Conservation (phyloP, 805 yeast species). For the Dipodascopsis tothii region DNA sequence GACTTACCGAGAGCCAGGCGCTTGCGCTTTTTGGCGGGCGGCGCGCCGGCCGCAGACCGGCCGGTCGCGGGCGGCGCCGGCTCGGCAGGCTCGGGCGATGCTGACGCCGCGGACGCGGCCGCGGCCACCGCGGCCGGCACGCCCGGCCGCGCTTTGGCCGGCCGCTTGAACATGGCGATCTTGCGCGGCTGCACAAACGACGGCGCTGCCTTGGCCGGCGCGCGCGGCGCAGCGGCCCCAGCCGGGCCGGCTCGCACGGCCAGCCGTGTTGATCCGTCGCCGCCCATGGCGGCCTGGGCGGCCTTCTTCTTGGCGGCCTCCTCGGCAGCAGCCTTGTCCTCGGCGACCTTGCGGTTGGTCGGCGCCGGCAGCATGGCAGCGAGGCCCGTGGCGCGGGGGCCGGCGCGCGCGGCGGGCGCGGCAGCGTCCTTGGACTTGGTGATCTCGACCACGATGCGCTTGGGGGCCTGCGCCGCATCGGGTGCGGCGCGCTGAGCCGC, state of each 20-base stretch:
- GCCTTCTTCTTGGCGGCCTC: not conserved
- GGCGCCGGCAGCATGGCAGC: conserved; percentile 2
- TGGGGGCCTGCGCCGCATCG: not conserved
- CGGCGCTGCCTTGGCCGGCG: not conserved
- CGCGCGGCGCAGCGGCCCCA: not conserved
- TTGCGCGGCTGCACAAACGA: not conserved
- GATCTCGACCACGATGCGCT: not conserved
- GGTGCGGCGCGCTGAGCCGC: not conserved
- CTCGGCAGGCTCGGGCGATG: too few relatives aligned
- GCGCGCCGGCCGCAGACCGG: too few relatives aligned
- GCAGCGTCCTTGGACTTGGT: not conserved
- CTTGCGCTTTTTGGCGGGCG: too few relatives aligned
- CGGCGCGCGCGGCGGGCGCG: not conserved
- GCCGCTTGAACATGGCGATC: not conserved
- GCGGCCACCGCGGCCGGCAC: not conserved
- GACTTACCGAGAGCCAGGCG: too few relatives aligned
- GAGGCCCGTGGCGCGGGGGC: not conserved
- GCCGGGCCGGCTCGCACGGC: not conserved
- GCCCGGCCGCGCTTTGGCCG: not conserved
- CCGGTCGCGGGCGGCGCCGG: too few relatives aligned
- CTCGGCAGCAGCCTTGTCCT: not conserved
- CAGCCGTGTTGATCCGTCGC: not conserved
- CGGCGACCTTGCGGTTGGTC: not conserved
- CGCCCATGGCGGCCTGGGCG: not conserved
- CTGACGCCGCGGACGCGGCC: too few relatives aligned